Conservation (phyloP, 805 yeast species). For the Osmozyma mogii region DNA sequence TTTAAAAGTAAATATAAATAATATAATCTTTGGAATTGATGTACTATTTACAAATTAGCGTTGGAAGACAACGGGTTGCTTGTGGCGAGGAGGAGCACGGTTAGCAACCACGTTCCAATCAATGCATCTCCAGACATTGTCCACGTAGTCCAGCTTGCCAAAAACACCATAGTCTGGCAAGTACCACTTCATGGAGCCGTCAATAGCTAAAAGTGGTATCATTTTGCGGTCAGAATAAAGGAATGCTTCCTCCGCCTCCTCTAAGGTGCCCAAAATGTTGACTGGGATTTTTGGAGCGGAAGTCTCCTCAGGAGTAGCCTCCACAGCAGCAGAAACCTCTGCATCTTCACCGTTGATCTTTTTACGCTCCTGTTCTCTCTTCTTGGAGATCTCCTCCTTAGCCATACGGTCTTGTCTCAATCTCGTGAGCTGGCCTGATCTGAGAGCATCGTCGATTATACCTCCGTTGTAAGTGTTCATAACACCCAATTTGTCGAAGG, state of each 20-base stretch:
- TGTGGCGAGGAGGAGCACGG: slow-evolving; percentile 28
- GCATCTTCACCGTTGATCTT: slow-evolving; percentile 5
- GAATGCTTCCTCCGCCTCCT: slow-evolving; percentile 33
- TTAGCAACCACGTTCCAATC: slow-evolving; percentile 35
- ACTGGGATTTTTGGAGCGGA: slow-evolving; percentile 8
- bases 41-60: too few relatives aligned
- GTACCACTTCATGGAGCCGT: slow-evolving; percentile 65
- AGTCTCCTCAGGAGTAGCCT: slow-evolving; percentile 4
- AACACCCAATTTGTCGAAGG: slow-evolving; percentile 48
- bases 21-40: too few relatives aligned
- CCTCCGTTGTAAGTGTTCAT: slow-evolving; percentile 89
- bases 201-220: slow-evolving; percentile 62
- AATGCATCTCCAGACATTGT: slow-evolving; percentile 37
- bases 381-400: slow-evolving; percentile 19
- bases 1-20: too few relatives aligned
- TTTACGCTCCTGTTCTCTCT: slow-evolving; percentile 17
- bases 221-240: slow-evolving; percentile 30
- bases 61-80: slow-evolving; percentile 5
- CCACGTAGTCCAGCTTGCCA: slow-evolving; percentile 37
- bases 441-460: slow-evolving; percentile 57
- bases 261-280: slow-evolving; percentile 27
- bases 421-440: slow-evolving; percentile 43
- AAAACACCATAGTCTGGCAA: slow-evolving; percentile 70
- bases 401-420: slow-evolving; percentile 31
- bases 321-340: slow-evolving; percentile 5